A percentile compares a stretch with the other conserved stretches of the same genome.
These are phyloP conservation scores for Talaromyces funiculosus DNA, from an alignment of 2,329 filamentous ascomycete genomes.

Conservation along the genomic window DNA sequence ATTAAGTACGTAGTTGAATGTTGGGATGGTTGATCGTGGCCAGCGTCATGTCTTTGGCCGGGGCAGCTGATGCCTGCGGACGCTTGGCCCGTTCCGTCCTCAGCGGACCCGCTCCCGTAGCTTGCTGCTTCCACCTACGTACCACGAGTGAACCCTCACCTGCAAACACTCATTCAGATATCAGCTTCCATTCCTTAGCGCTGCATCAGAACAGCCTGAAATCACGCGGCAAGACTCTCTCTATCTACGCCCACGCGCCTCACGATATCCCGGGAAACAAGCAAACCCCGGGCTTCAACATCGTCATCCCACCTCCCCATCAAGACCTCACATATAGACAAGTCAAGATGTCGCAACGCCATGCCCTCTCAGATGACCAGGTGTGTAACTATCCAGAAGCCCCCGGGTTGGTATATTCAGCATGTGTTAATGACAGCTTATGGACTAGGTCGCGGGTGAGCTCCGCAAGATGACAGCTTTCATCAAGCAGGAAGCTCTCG, in stretches of 20 bases:
- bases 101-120: slow-evolving; percentile 15
- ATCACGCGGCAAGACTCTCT: background rate
- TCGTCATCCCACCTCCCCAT: slow-evolving; percentile 19
- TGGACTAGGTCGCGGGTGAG: slow-evolving; percentile 79
- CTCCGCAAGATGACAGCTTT: slow-evolving; percentile 99
- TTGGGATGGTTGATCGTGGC: background rate
- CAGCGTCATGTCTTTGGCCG: background rate
- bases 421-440: slow-evolving; percentile 15
- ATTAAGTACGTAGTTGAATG: background rate
- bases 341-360: slow-evolving; percentile 80
- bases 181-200: background rate
- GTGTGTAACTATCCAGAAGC: slow-evolving; percentile 50
- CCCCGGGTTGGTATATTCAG: background rate
- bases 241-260: background rate
- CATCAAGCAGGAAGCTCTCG: slow-evolving; percentile 96
- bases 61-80: slow-evolving; percentile 11
- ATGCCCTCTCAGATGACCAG: slow-evolving; percentile 97
- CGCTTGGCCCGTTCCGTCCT: slow-evolving; percentile 10
- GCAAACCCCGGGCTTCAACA: background rate
- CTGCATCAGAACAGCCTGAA: background rate
- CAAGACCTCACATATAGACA: slow-evolving; percentile 22
- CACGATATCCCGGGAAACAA: background rate
- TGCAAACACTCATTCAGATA: background rate
- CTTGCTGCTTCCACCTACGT: slow-evolving; percentile 3
- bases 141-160: background rate